Conservation (phyloP, 2,329 filamentous ascomycete species). For the Talaromyces sp. region DNA sequence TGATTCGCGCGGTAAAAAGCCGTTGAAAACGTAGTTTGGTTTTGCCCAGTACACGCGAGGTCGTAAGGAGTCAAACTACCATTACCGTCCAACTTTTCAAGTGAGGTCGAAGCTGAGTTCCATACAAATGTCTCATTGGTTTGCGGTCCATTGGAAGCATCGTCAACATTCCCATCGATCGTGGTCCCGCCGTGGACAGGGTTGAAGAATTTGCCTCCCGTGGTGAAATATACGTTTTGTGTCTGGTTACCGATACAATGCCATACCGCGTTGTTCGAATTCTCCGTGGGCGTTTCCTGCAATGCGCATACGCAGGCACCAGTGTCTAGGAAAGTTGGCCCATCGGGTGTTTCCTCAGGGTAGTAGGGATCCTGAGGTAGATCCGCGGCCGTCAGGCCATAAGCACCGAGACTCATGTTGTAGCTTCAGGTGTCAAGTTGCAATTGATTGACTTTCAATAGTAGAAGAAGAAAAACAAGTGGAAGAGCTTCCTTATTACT, state of each 20-base stretch:
- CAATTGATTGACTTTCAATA: not conserved
- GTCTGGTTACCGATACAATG: slow-evolving; percentile 15
- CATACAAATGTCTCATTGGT: not conserved
- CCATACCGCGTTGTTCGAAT: slow-evolving; percentile 7
- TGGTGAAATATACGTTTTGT: slow-evolving; percentile 1
- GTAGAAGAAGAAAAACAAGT: not conserved
- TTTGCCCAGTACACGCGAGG: slow-evolving; percentile 6
- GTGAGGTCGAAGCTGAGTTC: not conserved
- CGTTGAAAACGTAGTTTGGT: slow-evolving; percentile 11
- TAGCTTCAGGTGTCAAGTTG: not conserved
- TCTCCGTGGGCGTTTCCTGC: not conserved
- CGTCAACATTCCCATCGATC: not conserved
- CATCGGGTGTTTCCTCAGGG: slow-evolving; percentile 6
- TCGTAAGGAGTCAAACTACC: slow-evolving; percentile 4
- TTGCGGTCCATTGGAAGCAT: slow-evolving; percentile 7
- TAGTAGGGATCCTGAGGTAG: slow-evolving; percentile 12
- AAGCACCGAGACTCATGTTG: slow-evolving; percentile 1
- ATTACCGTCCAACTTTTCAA: not conserved
- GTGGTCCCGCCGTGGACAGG: not conserved
- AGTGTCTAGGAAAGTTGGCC: slow-evolving; percentile 11
- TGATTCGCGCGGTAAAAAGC: slow-evolving; percentile 8
- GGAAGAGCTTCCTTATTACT: not conserved
- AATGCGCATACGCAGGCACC: slow-evolving; percentile 10
- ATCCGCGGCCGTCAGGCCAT: not conserved
- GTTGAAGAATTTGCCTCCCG: slow-evolving; percentile 8